These are phyloP conservation scores for Blastobotrys parvus DNA, from an alignment of 805 yeast genomes.

Conservation along the genomic window DNA sequence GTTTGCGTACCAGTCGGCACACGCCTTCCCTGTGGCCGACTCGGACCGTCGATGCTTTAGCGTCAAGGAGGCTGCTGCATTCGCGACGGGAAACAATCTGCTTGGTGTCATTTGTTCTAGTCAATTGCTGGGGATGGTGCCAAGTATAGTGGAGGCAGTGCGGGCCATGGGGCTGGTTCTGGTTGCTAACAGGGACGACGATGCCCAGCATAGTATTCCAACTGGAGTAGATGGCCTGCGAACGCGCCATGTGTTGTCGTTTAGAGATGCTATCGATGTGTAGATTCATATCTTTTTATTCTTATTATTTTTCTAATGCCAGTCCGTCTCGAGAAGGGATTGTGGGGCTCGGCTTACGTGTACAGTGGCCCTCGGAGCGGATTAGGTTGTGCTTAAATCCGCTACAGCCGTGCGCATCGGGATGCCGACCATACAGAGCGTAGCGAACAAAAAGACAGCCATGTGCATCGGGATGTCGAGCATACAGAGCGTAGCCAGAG, in stretches of 20 bases:
- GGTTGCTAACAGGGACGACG: constrained; percentile 42
- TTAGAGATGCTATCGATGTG: constrained; percentile 52
- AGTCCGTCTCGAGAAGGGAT: too few relatives aligned
- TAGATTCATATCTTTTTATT: constrained; percentile 15
- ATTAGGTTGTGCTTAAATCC: too few relatives aligned
- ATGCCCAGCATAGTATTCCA: constrained; percentile 8
- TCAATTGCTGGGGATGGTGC: constrained; percentile 61
- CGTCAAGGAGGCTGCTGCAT: constrained; percentile 71
- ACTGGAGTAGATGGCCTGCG: constrained; percentile 57
- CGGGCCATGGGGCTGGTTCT: constrained; percentile 74
- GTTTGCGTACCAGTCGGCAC: constrained; percentile 21
- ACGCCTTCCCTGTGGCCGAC: constrained; percentile 20
- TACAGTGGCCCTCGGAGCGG: too few relatives aligned
- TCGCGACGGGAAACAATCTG: constrained; percentile 74
- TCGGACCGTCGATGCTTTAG: constrained; percentile 39
- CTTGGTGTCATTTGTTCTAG: constrained; percentile 76
- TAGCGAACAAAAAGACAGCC: too few relatives aligned
- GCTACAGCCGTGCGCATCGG: too few relatives aligned
- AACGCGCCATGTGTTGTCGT: constrained; percentile 53
- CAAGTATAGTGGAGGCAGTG: constrained; percentile 64
- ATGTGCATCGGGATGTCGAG: too few relatives aligned
- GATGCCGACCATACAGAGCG: too few relatives aligned
- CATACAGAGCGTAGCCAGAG: too few relatives aligned
- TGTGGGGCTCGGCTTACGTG: too few relatives aligned
- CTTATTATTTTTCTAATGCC: too few relatives aligned